Evolutionary conservation across 345 rosid genomes (phyloP).

Genomic region (Barbarea vulgaris): DNA sequence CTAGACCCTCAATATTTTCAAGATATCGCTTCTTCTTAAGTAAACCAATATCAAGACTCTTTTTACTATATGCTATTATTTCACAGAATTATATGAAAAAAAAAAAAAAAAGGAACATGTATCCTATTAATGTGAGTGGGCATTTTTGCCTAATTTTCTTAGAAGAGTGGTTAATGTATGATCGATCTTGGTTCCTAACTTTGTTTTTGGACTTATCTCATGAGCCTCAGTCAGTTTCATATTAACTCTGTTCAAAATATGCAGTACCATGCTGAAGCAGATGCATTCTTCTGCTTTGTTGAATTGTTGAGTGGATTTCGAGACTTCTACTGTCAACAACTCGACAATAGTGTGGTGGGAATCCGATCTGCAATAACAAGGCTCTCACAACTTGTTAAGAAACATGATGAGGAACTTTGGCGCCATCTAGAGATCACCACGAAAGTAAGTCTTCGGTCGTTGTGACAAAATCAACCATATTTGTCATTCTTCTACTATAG

Average conservation of each 20-base stretch:
- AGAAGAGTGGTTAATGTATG: not conserved
- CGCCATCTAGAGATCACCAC: conserved; percentile 98
- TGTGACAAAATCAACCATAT: not conserved
- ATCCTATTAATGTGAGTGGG: not conserved
- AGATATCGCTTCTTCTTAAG: not conserved
- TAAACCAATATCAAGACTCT: not conserved
- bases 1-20: conserved; percentile 2
- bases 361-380: conserved; percentile 84
- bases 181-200: not conserved
- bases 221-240: not conserved
- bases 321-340: conserved; percentile 95
- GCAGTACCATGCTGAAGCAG: conserved; percentile 46
- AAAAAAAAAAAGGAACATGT: not conserved
- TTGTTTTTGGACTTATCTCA: not conserved
- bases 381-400: conserved; percentile 81
- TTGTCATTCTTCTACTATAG: not conserved
- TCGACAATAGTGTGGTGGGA: conserved; percentile 95
- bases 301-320: conserved; percentile 95
- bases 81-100: not conserved
- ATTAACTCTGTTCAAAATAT: conserved; percentile 31
- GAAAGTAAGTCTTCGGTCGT: conserved; percentile 57
- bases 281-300: conserved; percentile 72
- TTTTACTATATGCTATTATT: not conserved
- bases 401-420: conserved; percentile 99
- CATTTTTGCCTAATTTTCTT: not conserved